Conservation (phyloP, 805 yeast genomes). For the Wickerhamomyces pijperi region DNA sequence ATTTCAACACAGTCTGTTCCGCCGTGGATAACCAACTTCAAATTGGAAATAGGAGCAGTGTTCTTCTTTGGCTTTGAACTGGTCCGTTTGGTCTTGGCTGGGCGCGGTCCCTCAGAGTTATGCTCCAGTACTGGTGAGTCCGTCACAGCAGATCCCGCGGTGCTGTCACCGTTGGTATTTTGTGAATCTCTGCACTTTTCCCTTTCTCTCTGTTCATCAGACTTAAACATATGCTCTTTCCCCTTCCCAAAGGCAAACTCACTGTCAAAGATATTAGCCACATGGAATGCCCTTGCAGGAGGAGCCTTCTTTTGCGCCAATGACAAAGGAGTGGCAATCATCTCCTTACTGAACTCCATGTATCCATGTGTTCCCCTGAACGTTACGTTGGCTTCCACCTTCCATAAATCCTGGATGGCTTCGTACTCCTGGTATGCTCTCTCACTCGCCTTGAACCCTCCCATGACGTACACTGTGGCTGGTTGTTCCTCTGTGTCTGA, state of each 20-base stretch:
- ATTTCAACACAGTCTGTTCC: slow-evolving; percentile 18
- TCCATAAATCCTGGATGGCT: slow-evolving; percentile 31
- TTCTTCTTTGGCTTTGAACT: slow-evolving; percentile 8
- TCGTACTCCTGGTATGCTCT: slow-evolving; percentile 18
- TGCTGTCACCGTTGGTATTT: no score
- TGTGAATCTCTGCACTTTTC: no score
- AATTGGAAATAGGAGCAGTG: slow-evolving; percentile 2
- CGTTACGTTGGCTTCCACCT: slow-evolving; percentile 25
- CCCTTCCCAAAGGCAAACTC: slow-evolving; percentile 1
- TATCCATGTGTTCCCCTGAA: slow-evolving; percentile 25
- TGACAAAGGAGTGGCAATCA: slow-evolving; percentile 22
- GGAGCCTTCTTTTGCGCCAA: slow-evolving; percentile 15
- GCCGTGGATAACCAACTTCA: slow-evolving; percentile 24
- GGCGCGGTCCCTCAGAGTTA: no score
- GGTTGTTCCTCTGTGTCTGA: slow-evolving; percentile 4
- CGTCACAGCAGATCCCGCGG: no score
- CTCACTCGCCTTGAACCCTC: slow-evolving; percentile 31
- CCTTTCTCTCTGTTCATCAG: no score
- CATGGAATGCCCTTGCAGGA: slow-evolving; percentile 25
- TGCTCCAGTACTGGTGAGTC: no score
- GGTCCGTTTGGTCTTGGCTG: no score
- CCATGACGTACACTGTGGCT: slow-evolving; percentile 28
- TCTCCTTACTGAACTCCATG: slow-evolving; percentile 25
- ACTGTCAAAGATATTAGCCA: slow-evolving; percentile 17
- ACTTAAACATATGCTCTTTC: not conserved